Conservation (phyloP, 2,329 filamentous ascomycete genomes). For the Helotiales sp. region DNA sequence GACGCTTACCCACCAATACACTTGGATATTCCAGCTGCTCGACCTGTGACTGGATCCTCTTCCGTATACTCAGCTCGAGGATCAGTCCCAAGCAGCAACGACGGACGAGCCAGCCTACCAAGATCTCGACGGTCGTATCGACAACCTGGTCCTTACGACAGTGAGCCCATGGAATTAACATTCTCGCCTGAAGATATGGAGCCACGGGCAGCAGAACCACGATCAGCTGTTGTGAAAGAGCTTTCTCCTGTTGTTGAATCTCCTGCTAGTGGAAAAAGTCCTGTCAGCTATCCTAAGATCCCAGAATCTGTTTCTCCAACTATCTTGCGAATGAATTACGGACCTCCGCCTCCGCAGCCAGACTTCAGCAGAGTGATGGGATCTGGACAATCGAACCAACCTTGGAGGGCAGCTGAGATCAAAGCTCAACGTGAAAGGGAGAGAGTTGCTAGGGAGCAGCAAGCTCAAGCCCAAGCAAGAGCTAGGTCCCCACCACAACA, state of each 20-base stretch:
- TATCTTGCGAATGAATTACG: slow-evolving; percentile 16
- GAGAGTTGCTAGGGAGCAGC: background rate
- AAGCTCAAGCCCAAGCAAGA: slow-evolving; percentile 10
- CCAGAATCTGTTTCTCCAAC: slow-evolving; percentile 19
- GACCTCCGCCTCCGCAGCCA: slow-evolving; percentile 16
- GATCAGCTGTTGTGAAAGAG: slow-evolving; percentile 10
- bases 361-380: slow-evolving; percentile 16
- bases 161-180: background rate
- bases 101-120: background rate
- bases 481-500: background rate
- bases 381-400: slow-evolving; percentile 3
- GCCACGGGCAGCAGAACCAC: slow-evolving; percentile 13
- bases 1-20: slow-evolving; percentile 16
- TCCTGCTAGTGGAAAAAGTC: slow-evolving; percentile 28
- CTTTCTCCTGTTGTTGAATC: slow-evolving; percentile 34
- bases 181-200: slow-evolving; percentile 15
- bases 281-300: slow-evolving; percentile 33
- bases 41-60: slow-evolving; percentile 13
- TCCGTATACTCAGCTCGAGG: slow-evolving; percentile 20
- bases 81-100: slow-evolving; percentile 12
- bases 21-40: slow-evolving; percentile 3
- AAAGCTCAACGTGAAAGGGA: slow-evolving; percentile 22
- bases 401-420: slow-evolving; percentile 30
- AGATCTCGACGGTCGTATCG: slow-evolving; percentile 14
- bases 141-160: slow-evolving; percentile 29